Conservation (phyloP, 345 rosid genomes). For the Zanthoxylum bungeanum region DNA sequence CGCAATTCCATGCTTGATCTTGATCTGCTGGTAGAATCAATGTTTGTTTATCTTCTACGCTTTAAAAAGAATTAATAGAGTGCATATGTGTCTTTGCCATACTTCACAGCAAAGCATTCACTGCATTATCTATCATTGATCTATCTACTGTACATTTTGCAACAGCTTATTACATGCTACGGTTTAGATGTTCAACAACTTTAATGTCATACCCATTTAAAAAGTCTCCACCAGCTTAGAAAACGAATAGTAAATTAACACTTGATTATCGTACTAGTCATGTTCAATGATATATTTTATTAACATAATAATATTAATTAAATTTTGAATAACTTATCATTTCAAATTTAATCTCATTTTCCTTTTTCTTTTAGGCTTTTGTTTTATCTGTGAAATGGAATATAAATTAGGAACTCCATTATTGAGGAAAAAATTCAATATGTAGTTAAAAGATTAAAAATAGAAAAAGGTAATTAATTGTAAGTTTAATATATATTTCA, state of each 20-base stretch:
- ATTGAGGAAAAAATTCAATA: not conserved
- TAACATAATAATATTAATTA: too few relatives aligned
- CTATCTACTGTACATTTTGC: constrained; percentile 5
- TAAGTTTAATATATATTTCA: constrained; percentile 20
- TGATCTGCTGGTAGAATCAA: constrained; percentile 12
- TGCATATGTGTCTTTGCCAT: constrained; percentile 23
- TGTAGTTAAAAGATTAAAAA: not conserved
- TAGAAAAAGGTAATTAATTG: not conserved
- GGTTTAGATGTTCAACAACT: not conserved
- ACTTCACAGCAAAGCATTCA: constrained; percentile 49
- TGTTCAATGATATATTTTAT: too few relatives aligned
- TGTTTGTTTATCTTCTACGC: constrained; percentile 41
- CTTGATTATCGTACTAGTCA: too few relatives aligned
- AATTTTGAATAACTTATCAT: too few relatives aligned
- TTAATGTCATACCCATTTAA: too few relatives aligned
- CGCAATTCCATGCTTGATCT: constrained; percentile 3
- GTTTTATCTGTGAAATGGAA: too few relatives aligned
- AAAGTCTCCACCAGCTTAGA: too few relatives aligned
- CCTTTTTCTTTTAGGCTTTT: too few relatives aligned
- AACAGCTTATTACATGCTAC: not conserved
- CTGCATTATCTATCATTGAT: constrained; percentile 19
- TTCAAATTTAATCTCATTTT: too few relatives aligned
- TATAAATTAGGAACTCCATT: too few relatives aligned
- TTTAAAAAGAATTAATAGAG: constrained; percentile 12
- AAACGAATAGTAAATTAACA: too few relatives aligned